A percentile compares a stretch with the other conserved stretches of the same genome.
These are phyloP conservation scores for Trichophyton simii DNA, from an alignment of 2,329 filamentous ascomycete genomes.

Conservation along the genomic window DNA sequence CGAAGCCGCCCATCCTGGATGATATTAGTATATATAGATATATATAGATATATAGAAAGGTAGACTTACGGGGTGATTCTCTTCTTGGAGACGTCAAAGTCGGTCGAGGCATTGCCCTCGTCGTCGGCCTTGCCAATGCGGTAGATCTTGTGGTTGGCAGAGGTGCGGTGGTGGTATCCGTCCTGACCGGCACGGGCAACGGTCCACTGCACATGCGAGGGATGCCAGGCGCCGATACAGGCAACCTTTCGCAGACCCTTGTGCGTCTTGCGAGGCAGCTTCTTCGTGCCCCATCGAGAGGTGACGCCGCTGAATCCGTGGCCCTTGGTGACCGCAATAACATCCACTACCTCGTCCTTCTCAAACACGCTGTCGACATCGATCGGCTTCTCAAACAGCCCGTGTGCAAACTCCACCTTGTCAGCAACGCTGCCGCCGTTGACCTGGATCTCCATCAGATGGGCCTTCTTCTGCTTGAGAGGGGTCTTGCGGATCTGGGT, in stretches of 20 bases:
- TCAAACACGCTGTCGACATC: conserved; percentile 90
- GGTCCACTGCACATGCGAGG: conserved; percentile 99
- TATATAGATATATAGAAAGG: not conserved
- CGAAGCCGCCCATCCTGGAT: conserved; percentile 87
- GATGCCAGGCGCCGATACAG: conserved; percentile 99
- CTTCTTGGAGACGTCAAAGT: conserved; percentile 98
- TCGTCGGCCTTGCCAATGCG: conserved; percentile 87
- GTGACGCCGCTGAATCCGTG: conserved; percentile 98
- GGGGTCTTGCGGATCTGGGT: conserved; percentile 98
- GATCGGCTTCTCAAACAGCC: conserved; percentile 98
- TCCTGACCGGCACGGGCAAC: conserved; percentile 99
- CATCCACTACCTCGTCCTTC: conserved; percentile 98
- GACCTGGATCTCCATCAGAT: conserved; percentile 99
- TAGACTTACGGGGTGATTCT: conserved; percentile 85
- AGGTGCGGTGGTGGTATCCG: conserved; percentile 99
- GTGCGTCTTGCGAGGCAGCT: conserved; percentile 99
- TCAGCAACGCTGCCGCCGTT: conserved; percentile 92
- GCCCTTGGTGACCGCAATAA: conserved; percentile 99
- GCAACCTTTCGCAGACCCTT: conserved; percentile 99
- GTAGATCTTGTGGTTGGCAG: conserved; percentile 99
- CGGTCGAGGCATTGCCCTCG: conserved; percentile 85
- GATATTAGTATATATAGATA: conserved; percentile 21
- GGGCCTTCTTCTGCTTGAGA: conserved; percentile 99
- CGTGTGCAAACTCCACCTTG: conserved; percentile 92
- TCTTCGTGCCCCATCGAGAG: conserved; percentile 98